Evolutionary conservation across 2,329 filamentous ascomycete genomes (phyloP).

Genomic region (Ambrosiella xylebori): DNA sequence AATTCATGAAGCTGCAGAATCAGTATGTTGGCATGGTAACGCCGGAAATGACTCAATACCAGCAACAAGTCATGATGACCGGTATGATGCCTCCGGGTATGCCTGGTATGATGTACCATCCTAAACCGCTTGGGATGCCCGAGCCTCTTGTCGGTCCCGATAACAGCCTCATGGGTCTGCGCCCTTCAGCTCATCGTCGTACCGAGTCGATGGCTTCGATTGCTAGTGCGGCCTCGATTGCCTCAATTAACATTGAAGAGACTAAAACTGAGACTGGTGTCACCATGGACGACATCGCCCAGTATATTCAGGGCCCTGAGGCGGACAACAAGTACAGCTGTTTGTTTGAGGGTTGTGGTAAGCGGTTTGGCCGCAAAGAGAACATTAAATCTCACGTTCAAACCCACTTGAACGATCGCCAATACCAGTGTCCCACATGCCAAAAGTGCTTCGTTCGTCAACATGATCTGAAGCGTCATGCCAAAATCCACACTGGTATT

Average conservation of each 20-base stretch:
- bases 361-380: slow-evolving; percentile 90
- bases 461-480: slow-evolving; percentile 91
- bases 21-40: slow-evolving; percentile 5
- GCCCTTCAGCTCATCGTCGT: slow-evolving; percentile 28
- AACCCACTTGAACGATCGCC: slow-evolving; percentile 89
- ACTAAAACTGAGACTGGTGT: slow-evolving; percentile 65
- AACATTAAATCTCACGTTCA: slow-evolving; percentile 98
- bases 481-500: slow-evolving; percentile 91
- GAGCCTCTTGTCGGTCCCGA: not conserved
- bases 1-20: slow-evolving; percentile 25
- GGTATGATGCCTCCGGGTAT: slow-evolving; percentile 10
- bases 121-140: slow-evolving; percentile 1
- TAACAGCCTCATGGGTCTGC: slow-evolving; percentile 5
- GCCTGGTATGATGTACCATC: slow-evolving; percentile 8
- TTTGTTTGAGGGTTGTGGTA: slow-evolving; percentile 61
- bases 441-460: slow-evolving; percentile 92
- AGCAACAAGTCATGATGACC: slow-evolving; percentile 10
- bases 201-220: slow-evolving; percentile 43
- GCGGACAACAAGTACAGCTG: slow-evolving; percentile 67
- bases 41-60: slow-evolving; percentile 10
- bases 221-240: slow-evolving; percentile 40
- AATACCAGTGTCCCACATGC: slow-evolving; percentile 86
- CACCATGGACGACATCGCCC: slow-evolving; percentile 65
- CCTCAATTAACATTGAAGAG: slow-evolving; percentile 46
- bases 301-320: slow-evolving; percentile 57